phyloP scores from a whole-genome alignment of 345 rosid species.

The Combretum micranthum region DNA sequence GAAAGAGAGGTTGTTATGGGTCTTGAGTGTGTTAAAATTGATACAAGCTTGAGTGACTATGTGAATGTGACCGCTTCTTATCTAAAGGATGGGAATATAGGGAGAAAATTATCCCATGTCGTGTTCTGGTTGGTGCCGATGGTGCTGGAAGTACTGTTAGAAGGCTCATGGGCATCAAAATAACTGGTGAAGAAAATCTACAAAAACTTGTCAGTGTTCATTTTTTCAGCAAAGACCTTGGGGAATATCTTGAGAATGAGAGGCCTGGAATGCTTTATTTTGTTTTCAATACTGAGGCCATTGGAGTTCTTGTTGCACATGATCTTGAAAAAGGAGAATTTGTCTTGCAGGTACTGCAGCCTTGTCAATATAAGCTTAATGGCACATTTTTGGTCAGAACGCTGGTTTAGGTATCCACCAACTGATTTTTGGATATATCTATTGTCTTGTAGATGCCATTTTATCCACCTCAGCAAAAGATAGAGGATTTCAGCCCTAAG shows the following conservation, averaged over 20 bases:
- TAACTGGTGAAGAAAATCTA: slow-evolving; percentile 72
- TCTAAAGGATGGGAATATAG: slow-evolving; percentile 36
- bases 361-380: neutral
- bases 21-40: slow-evolving; percentile 70
- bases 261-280: slow-evolving; percentile 93
- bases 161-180: slow-evolving; percentile 50
- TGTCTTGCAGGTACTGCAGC: slow-evolving; percentile 62
- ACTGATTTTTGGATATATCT: slow-evolving; percentile 1
- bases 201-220: slow-evolving; percentile 90
- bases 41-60: slow-evolving; percentile 26
- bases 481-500: slow-evolving; percentile 66
- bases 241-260: slow-evolving; percentile 49
- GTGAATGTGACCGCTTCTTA: slow-evolving; percentile 53
- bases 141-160: slow-evolving; percentile 83
- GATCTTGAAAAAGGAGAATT: slow-evolving; percentile 89
- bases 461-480: slow-evolving; percentile 90
- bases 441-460: slow-evolving; percentile 57
- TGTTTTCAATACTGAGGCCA: slow-evolving; percentile 78
- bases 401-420: neutral
- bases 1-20: slow-evolving; percentile 66
- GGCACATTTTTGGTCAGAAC: neutral
- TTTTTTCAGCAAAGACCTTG: slow-evolving; percentile 78
- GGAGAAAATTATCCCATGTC: slow-evolving; percentile 50
- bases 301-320: slow-evolving; percentile 94
- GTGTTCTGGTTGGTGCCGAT: slow-evolving; percentile 74